Evolutionary conservation across 2,329 filamentous ascomycete genomes (phyloP).

Genomic region (Lasiodiplodia citricola): DNA sequence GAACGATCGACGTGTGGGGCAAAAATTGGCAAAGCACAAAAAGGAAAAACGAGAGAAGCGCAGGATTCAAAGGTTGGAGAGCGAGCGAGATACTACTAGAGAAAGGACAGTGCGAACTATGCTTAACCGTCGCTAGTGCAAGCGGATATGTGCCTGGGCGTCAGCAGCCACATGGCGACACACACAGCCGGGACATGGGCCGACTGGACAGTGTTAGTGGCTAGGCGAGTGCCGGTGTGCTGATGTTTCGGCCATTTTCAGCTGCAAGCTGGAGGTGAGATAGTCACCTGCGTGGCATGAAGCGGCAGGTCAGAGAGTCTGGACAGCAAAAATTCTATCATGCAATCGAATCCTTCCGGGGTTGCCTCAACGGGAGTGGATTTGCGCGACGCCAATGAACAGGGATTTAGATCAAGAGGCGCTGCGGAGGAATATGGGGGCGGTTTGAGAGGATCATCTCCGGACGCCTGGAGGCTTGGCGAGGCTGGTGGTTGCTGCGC

Average conservation of each 20-base stretch:
- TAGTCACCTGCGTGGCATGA: background rate
- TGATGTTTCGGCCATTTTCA: background rate
- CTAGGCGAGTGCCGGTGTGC: background rate
- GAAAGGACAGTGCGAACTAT: background rate
- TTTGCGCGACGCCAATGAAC: background rate
- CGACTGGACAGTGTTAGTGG: background rate
- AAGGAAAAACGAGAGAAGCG: background rate
- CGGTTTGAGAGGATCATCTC: background rate
- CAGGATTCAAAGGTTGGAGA: background rate
- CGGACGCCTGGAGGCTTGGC: background rate
- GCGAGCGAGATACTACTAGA: background rate
- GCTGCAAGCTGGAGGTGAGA: background rate
- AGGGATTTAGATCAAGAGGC: background rate
- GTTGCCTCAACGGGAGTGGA: background rate
- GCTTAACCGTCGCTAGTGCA: background rate
- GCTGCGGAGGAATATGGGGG: constrained; percentile 7
- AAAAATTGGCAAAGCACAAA: background rate
- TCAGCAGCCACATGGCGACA: constrained; percentile 12
- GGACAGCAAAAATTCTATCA: background rate
- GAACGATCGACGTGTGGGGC: background rate
- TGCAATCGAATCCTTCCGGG: constrained; percentile 7
- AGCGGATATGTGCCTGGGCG: constrained; percentile 3
- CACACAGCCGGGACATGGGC: too few species aligned
- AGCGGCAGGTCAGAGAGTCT: background rate
- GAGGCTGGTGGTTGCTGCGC: background rate